A percentile compares a stretch with the other conserved stretches of the same genome.
phyloP scores from a whole-genome alignment of 2,329 filamentous ascomycete species.

The Dothideomycetes sp. region DNA sequence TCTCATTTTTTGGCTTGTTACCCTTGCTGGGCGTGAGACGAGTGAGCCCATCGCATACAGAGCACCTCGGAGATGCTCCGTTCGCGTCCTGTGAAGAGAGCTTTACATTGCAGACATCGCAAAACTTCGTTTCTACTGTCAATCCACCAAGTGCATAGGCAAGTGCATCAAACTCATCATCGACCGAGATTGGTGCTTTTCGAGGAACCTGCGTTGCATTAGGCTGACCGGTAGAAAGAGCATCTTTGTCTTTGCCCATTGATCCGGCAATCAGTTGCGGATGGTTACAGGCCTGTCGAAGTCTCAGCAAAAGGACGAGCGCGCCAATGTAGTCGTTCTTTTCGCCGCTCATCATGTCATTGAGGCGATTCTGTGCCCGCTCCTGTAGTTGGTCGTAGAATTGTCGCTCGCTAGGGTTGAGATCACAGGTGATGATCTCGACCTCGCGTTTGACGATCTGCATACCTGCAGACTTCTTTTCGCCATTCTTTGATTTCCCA shows the following conservation, averaged over 20 bases:
- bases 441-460: constrained; percentile 88
- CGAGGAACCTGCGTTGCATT: constrained; percentile 32
- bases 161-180: constrained; percentile 66
- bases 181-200: constrained; percentile 36
- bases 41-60: constrained; percentile 53
- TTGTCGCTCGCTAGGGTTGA: constrained; percentile 66
- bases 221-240: constrained; percentile 48
- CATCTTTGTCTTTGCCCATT: constrained; percentile 78
- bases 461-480: constrained; percentile 54
- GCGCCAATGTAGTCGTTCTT: constrained; percentile 88
- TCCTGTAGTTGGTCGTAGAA: constrained; percentile 81
- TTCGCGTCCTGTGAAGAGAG: constrained; percentile 47
- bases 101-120: constrained; percentile 69
- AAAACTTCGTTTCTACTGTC: constrained; percentile 65
- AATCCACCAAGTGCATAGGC: constrained; percentile 79
- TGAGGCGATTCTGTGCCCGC: constrained; percentile 74
- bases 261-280: constrained; percentile 78
- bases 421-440: constrained; percentile 64
- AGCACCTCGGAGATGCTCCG: constrained; percentile 49
- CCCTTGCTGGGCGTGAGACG: constrained; percentile 14
- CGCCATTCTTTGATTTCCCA: constrained; percentile 50
- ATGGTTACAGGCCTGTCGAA: constrained; percentile 92
- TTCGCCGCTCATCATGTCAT: constrained; percentile 73
- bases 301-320: constrained; percentile 76
- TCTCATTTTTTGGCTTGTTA: constrained; percentile 17